Evolutionary conservation across 768 basidiomycete genomes (phyloP).

Genomic region (Sporobolomyces pararoseus): DNA sequence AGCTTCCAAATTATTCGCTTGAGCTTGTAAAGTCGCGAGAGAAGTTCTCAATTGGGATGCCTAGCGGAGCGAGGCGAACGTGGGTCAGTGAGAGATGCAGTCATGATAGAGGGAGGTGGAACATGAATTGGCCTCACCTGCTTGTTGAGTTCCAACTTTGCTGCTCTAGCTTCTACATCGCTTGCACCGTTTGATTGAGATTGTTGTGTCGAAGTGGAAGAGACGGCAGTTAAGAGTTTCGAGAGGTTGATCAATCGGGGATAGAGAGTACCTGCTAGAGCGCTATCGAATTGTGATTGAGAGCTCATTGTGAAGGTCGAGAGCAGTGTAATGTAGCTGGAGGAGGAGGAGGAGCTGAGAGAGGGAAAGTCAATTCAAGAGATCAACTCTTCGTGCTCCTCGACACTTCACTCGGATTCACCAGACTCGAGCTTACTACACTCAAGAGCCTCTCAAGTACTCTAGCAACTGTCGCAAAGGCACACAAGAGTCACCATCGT

Average conservation of each 20-base stretch:
- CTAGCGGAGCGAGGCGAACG: neutral
- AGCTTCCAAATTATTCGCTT: constrained; percentile 5
- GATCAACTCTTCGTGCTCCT: neutral
- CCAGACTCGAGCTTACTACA: neutral
- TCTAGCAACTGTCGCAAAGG: no score
- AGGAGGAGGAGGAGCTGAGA: neutral
- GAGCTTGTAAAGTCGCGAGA: neutral
- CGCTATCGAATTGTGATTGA: neutral
- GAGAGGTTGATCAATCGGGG: constrained; percentile 12
- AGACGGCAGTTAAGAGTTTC: neutral
- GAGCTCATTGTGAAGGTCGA: neutral
- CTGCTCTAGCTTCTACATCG: constrained; percentile 7
- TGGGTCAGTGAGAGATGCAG: neutral
- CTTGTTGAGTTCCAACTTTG: constrained; percentile 24
- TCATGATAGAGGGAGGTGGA: neutral
- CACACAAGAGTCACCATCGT: neutral
- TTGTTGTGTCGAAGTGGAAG: neutral
- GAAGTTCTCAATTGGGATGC: constrained; percentile 9
- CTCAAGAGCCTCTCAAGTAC: neutral
- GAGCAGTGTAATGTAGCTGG: neutral
- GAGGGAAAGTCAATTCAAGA: neutral
- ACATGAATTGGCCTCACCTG: constrained; percentile 22
- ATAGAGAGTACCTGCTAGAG: constrained; percentile 4
- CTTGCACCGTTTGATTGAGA: neutral
- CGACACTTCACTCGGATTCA: neutral